Evolutionary conservation across 495 filamentous ascomycete genomes (phyloP).

Genomic region (Monascus purpureus): DNA sequence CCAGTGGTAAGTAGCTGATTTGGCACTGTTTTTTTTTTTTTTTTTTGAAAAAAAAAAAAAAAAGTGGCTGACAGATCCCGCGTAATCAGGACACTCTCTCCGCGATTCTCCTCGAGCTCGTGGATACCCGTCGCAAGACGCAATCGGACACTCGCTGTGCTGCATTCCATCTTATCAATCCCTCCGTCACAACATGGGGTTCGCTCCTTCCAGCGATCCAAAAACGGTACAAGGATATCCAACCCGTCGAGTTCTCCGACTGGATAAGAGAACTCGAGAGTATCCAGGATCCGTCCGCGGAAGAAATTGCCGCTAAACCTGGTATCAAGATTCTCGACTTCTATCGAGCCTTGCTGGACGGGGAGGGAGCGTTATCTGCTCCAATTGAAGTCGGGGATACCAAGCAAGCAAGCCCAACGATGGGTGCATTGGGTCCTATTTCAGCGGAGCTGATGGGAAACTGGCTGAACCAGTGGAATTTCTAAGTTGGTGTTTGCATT

Average conservation of each 20-base stretch:
- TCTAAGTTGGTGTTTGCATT: not conserved
- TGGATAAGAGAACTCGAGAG: slow-evolving; percentile 10
- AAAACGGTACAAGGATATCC: not conserved
- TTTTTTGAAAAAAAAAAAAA: too few species aligned
- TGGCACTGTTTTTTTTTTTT: not conserved
- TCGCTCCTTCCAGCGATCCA: slow-evolving; percentile 6
- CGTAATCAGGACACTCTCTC: slow-evolving; percentile 6
- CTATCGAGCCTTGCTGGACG: slow-evolving; percentile 6
- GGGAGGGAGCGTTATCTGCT: slow-evolving; percentile 2
- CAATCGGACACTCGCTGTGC: not conserved
- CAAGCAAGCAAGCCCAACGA: slow-evolving; percentile 7
- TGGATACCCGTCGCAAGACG: slow-evolving; percentile 2
- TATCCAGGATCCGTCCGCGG: slow-evolving; percentile 1
- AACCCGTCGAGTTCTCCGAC: slow-evolving; percentile 4
- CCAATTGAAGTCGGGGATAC: slow-evolving; percentile 4
- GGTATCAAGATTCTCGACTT: slow-evolving; percentile 16
- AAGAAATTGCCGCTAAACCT: slow-evolving; percentile 6
- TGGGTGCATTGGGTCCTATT: slow-evolving; percentile 8
- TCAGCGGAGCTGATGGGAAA: slow-evolving; percentile 8
- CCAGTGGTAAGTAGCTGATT: slow-evolving; percentile 3
- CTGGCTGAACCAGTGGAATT: slow-evolving; percentile 13
- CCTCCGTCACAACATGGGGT: slow-evolving; percentile 6
- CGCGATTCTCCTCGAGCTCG: slow-evolving; percentile 5
- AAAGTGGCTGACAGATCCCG: not conserved
- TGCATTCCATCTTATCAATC: slow-evolving; percentile 16